Evolutionary conservation across 2,329 filamentous ascomycete species (phyloP), one percentile per base, ranked within the genome.

Genomic region (Cladorrhinum sp.): DNA sequence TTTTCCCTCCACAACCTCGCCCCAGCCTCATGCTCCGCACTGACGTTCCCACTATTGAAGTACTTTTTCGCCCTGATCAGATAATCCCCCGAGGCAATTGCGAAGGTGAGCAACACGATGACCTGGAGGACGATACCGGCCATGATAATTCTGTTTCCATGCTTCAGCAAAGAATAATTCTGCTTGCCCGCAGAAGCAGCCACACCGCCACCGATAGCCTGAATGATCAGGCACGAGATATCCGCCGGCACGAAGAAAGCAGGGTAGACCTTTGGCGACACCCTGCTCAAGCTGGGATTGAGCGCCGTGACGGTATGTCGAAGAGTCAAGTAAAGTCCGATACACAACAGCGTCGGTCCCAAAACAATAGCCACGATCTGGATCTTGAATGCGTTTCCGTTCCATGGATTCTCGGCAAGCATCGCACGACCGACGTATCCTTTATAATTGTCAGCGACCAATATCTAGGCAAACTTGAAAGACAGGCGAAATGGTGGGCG

Each of bases 251-350:
- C 79, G 74, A 85, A 86, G 73, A 85, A 73, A 64, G 78, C 73
- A 2, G 83, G 83, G 69, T 84, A 85, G 62, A 77, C 74, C 13
- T 71, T 74, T 12, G 83, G 79, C 2, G 75, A 73, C 60, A 86
- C 66, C 64, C 81, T 79, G 38, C 81, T 83, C 57, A 83, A 74
- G 45, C 67, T 54, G 3, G 81, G 78, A 71, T 75, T 77, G 61
- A 84, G 74, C 53, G 76, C 73, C 41, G 79, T 72, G 57, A 80
- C 76, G 64, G 83, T 72, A 75, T 86, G 84, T 71, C 85, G 84
- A 58, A 88, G 79, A 4, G 82, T 86, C 24, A 88, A 79, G 74
- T 88, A 88, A 71, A 88, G 81, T 68, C 79, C 80, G 66, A 85
- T 82, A 72, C 84, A 85, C 72, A 87, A 77, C 63, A 88, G 78